Evolutionary conservation across 2,329 filamentous ascomycete species (phyloP).

Genomic region (Ceratocystis destructans): DNA sequence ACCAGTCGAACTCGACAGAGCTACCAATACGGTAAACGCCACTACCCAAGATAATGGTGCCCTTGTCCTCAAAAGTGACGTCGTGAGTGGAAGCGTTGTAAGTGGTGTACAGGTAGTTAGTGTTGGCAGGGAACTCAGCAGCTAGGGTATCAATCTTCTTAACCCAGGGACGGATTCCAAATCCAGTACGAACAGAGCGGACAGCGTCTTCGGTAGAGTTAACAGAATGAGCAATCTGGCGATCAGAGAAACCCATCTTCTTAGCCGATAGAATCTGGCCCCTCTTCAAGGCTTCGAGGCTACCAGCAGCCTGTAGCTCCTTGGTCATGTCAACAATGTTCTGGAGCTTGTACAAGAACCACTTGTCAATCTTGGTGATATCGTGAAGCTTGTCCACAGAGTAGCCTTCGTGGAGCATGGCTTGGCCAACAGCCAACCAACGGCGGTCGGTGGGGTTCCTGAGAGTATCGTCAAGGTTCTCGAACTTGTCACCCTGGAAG

Average conservation of each 20-base stretch:
- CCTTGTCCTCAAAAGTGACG: conserved; percentile 84
- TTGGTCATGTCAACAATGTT: conserved; percentile 87
- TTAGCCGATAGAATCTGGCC: conserved; percentile 83
- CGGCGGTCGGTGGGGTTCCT: conserved; percentile 89
- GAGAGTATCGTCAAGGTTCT: conserved; percentile 78
- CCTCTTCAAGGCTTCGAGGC: conserved; percentile 71
- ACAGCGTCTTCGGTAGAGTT: conserved; percentile 81
- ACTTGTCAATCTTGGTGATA: conserved; percentile 96
- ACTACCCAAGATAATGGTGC: conserved; percentile 75
- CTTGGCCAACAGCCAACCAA: conserved; percentile 94
- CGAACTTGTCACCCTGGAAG: conserved; percentile 91
- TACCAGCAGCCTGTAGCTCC: conserved; percentile 72
- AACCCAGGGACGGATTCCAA: conserved; percentile 73
- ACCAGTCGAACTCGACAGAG: conserved; percentile 99
- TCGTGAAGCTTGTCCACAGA: conserved; percentile 84
- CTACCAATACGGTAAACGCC: conserved; percentile 96
- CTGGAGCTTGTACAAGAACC: conserved; percentile 97
- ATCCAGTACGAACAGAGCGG: conserved; percentile 66
- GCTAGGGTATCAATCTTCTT: conserved; percentile 86
- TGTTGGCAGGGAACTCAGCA: conserved; percentile 88
- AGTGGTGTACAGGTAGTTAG: conserved; percentile 94
- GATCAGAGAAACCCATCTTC: conserved; percentile 95
- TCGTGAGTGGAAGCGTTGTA: conserved; percentile 95
- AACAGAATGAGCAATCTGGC: conserved; percentile 79
- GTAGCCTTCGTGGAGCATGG: conserved; percentile 95